phyloP scores from a whole-genome alignment of 805 yeast species.

The Lachancea kluyveri region DNA sequence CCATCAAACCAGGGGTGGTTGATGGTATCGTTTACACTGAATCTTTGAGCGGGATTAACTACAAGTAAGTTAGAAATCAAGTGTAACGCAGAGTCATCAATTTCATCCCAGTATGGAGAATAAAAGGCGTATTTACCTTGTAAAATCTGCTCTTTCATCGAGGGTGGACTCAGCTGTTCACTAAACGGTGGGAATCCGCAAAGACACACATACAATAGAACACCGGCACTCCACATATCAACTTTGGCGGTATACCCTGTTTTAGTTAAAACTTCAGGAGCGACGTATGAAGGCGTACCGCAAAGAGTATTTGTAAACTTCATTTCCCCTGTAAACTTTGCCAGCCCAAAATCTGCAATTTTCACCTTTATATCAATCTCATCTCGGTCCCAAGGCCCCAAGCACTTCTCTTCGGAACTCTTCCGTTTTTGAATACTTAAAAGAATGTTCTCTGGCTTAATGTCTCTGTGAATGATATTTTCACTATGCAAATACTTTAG shows the following conservation, averaged over 20 bases:
- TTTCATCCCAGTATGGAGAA: constrained; percentile 74
- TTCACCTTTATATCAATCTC: constrained; percentile 63
- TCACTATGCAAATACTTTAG: constrained; percentile 58
- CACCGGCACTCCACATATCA: constrained; percentile 82
- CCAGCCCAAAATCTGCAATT: constrained; percentile 77
- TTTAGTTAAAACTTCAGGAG: constrained; percentile 66
- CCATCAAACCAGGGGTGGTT: constrained; percentile 76
- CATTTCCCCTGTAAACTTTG: constrained; percentile 57
- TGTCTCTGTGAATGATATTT: constrained; percentile 71
- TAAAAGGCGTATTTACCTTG: constrained; percentile 65
- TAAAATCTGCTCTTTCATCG: constrained; percentile 67
- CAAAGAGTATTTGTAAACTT: constrained; percentile 73
- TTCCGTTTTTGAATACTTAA: constrained; percentile 42
- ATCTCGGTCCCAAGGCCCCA: constrained; percentile 41
- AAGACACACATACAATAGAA: constrained; percentile 66
- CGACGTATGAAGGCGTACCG: constrained; percentile 85
- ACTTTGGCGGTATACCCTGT: constrained; percentile 61
- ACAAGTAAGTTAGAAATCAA: constrained; percentile 56
- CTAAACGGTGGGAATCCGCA: constrained; percentile 86
- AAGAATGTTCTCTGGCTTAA: constrained; percentile 73
- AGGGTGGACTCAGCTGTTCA: constrained; percentile 75
- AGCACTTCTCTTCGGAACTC: constrained; percentile 23
- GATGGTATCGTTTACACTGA: constrained; percentile 78
- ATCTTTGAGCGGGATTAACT: constrained; percentile 63
- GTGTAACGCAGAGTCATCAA: constrained; percentile 59